phyloP scores from a whole-genome alignment of 225 moss, liverwort and hornwort species.

The Physcomitrium patens region DNA sequence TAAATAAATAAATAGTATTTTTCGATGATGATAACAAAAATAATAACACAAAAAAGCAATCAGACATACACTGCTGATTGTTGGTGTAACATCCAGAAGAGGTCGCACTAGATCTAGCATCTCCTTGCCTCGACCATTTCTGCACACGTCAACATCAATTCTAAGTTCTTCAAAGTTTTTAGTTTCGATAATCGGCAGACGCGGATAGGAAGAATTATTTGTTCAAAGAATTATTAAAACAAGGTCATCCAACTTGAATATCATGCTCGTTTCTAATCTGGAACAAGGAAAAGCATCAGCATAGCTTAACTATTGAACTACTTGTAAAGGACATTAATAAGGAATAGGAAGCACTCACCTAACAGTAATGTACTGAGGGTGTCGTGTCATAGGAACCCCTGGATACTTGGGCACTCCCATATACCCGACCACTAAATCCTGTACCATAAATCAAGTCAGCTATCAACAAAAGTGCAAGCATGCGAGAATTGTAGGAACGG shows the following conservation, averaged over 20 bases:
- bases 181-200: background rate
- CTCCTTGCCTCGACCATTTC: constrained; percentile 94
- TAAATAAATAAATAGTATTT: too few relatives aligned
- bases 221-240: constrained; percentile 17
- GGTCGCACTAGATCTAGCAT: constrained; percentile 88
- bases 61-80: constrained; percentile 74
- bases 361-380: constrained; percentile 95
- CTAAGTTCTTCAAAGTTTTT: background rate
- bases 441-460: constrained; percentile 27
- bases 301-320: constrained; percentile 13
- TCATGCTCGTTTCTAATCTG: constrained; percentile 13
- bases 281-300: constrained; percentile 12
- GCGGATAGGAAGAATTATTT: background rate
- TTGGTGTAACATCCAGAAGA: constrained; percentile 81
- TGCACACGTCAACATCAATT: constrained; percentile 39
- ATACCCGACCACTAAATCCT: constrained; percentile 98
- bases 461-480: constrained; percentile 24
- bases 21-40: too few relatives aligned
- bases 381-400: constrained; percentile 95
- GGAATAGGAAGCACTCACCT: constrained; percentile 52
- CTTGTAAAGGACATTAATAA: constrained; percentile 1
- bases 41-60: constrained; percentile 11
- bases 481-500: constrained; percentile 15
- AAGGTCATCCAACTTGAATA: constrained; percentile 21
- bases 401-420: constrained; percentile 98